These are phyloP conservation scores for Fusarium luffae DNA, from an alignment of 2,329 filamentous ascomycete genomes.

Conservation along the genomic window DNA sequence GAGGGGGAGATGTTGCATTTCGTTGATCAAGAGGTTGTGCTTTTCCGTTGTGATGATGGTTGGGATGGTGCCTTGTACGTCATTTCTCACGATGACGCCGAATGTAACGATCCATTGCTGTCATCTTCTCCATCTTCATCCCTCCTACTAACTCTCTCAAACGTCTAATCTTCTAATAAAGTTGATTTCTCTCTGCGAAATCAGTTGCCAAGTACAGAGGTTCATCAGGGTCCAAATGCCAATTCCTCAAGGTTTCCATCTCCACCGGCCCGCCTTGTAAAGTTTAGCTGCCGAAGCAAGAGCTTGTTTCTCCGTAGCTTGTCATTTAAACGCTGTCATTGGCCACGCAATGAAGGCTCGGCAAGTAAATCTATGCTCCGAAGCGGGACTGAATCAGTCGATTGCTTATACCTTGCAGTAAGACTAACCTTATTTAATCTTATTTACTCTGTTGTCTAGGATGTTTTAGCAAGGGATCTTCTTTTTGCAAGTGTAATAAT, in stretches of 20 bases:
- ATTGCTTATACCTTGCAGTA: slow-evolving; percentile 9
- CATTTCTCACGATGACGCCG: not conserved
- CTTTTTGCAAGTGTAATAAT: not conserved
- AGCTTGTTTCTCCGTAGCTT: not conserved
- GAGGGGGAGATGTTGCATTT: slow-evolving; percentile 7
- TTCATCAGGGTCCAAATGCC: slow-evolving; percentile 8
- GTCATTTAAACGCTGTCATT: not conserved
- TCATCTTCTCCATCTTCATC: no score
- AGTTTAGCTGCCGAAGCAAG: slow-evolving; percentile 28
- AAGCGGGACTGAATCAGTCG: slow-evolving; percentile 17
- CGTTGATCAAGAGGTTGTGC: not conserved
- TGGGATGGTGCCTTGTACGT: not conserved
- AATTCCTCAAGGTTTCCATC: not conserved
- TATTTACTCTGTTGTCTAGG: not conserved
- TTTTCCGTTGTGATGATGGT: slow-evolving; percentile 3
- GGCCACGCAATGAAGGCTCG: slow-evolving; percentile 5
- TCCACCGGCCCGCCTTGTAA: slow-evolving; percentile 15
- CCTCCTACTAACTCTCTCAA: no score
- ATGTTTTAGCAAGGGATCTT: not conserved
- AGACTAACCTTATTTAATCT: not conserved
- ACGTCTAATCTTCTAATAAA: no score
- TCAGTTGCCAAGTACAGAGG: not conserved
- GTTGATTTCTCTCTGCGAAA: no score
- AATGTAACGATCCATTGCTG: not conserved
- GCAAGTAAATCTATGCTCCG: slow-evolving; percentile 34